Evolutionary conservation across 2,329 filamentous ascomycete species (phyloP), one percentile per base, ranked within the genome.

Genomic region (Exserohilum turcica): DNA sequence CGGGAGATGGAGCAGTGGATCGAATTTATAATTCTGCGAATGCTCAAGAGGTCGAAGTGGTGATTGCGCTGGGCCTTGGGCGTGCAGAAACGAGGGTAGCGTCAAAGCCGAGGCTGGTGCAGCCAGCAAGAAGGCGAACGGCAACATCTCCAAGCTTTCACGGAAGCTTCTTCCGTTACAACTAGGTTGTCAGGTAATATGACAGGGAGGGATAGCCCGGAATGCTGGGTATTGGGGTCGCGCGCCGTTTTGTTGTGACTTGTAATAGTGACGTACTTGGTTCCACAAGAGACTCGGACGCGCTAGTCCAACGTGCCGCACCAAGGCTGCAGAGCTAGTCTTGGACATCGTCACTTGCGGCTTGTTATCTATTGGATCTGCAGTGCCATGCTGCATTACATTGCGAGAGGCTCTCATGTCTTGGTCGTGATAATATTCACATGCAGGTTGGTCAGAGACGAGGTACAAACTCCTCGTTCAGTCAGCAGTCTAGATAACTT

Each of bases 1-100:
- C 16, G 79, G 76, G 1, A 81, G 74, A 64, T 81, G 79, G 53
- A 80, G 57, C 7, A 81, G 63, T 4, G 79, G 78, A 50, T 81
- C 74, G 64, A 81, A 81, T 29, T 65, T 54, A 54, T 80, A 80
- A 36, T 64, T 66, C 38, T 70, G 67, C 2, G 67, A 68, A 42
- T 70, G 66, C 24, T 62, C 60, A 9, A 60, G 60, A 21, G 66
- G 58, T 32, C 60, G 64, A 6, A 70, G 47, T 54, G 51, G 51
- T 50, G 51, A 54, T 7, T 54, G 51, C 31, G 40, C 46, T 50
- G 50, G 51, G 21, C 27, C 32, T 16, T 33, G 19, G 27, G 24
- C 52, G 46, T 35, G 57, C 45, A 35, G 46, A 42, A 47, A 58
- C 35, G 47, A 54, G 54, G 27, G 60, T 39, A 44, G 13, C 10